These are phyloP conservation scores for Xerocomus nothofagi DNA, from an alignment of 1,284 basidiomycete genomes.

Conservation along the genomic window DNA sequence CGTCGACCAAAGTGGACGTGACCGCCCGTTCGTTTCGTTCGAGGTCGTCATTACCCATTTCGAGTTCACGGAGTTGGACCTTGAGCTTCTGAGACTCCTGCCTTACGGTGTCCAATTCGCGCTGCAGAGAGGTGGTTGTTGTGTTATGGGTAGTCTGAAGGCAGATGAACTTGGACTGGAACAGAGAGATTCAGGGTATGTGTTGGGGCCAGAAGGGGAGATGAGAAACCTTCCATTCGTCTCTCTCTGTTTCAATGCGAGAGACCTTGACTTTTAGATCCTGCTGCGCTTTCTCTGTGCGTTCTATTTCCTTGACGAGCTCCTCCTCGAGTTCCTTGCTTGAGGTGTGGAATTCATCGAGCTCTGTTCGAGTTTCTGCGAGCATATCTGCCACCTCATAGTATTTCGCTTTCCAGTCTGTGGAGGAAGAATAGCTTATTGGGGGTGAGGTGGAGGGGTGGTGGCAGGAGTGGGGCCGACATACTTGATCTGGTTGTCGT, in stretches of 20 bases:
- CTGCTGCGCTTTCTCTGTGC: conserved; percentile 83
- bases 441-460: conserved; percentile 14
- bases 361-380: conserved; percentile 80
- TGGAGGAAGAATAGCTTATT: conserved; percentile 54
- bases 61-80: conserved; percentile 82
- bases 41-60: conserved; percentile 95
- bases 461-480: conserved; percentile 14
- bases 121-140: conserved; percentile 81
- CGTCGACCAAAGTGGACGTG: conserved; percentile 86
- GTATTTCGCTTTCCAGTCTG: conserved; percentile 84
- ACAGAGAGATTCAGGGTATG: conserved; percentile 10
- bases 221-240: conserved; percentile 84
- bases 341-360: conserved; percentile 88
- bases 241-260: conserved; percentile 76
- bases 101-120: conserved; percentile 83
- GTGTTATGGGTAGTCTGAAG: conserved; percentile 90
- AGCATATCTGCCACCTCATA: conserved; percentile 84
- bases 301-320: conserved; percentile 83
- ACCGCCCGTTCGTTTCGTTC: conserved; percentile 92
- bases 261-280: conserved; percentile 78
- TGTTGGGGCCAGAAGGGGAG: background rate
- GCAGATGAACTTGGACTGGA: conserved; percentile 82
- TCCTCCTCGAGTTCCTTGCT: conserved; percentile 94
- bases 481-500: conserved; percentile 65
- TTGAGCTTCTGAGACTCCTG: conserved; percentile 81